Base-by-base conservation (phyloP, 768 basidiomycete genomes). In the Serendipita sp. region DNA sequence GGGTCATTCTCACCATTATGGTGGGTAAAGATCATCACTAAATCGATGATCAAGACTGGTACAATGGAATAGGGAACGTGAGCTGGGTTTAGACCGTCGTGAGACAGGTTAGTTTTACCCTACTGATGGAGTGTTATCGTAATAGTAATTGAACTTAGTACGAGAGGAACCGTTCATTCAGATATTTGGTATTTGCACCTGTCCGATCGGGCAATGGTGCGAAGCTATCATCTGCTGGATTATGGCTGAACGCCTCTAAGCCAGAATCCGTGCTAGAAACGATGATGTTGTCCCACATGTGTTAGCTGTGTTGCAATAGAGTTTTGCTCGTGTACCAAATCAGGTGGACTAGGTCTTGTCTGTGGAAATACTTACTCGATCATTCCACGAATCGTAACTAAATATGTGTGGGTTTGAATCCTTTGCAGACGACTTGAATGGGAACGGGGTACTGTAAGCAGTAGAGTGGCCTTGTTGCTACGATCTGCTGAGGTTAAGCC, bases 21-120 rank as follows among this genome's bases (percentile, higher is more conserved):
- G n/a, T n/a, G n/a, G n/a, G n/a, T n/a, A n/a, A n/a, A n/a, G n/a
- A n/a, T n/a, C n/a, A n/a, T n/a, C n/a, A n/a, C n/a, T n/a, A n/a
- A n/a, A n/a, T n/a, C n/a, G n/a, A n/a, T n/a, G n/a, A n/a, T n/a
- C n/a, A n/a, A n/a, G n/a, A n/a, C n/a, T n/a, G n/a, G n/a, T n/a
- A n/a, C n/a, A n/a, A n/a, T n/a, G n/a, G n/a, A n/a, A 82, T 83
- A 83, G 82, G 83, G 81, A 84, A 82, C 78, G 79, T 82, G 82
- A 82, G 82, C 82, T 83, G 82, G 82, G 82, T 83, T 84, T 84
- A 83, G 82, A 83, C 82, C 80, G 78, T 84, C 79, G 81, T 84
- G 82, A 83, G 83, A 85, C 82, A 84, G 83, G 82, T 84, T 85
- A 84, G 82, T 85, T 84, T 84, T 85, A 84, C 82, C 81, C 82